phyloP scores from a whole-genome alignment of 139 green algal species.

The Bryopsis sp. region DNA sequence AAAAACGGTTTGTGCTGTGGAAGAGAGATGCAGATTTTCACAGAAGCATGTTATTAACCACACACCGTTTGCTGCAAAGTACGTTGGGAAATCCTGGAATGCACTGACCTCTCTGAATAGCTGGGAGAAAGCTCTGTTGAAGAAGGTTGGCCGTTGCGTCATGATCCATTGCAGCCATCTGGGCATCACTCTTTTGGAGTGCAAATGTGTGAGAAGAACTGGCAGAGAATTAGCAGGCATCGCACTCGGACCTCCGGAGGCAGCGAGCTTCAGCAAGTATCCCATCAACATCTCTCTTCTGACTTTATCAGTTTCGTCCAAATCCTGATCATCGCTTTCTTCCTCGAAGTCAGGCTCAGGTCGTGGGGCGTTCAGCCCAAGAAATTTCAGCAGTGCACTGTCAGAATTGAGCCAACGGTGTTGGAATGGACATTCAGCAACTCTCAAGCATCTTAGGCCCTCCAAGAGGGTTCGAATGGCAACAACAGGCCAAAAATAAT shows the following conservation, averaged over 20 bases:
- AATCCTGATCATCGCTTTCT: constrained; percentile 22
- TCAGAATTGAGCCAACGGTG: no score
- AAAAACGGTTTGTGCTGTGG: no score
- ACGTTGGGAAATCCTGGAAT: no score
- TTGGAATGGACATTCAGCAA: no score
- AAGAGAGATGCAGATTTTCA: no score
- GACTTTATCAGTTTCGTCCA: constrained; percentile 27
- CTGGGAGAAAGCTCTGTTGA: constrained; percentile 9
- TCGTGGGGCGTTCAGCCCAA: neutral
- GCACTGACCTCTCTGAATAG: constrained; percentile 5
- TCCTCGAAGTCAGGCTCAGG: constrained; percentile 8
- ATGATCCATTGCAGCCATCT: constrained; percentile 65
- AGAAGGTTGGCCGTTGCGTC: constrained; percentile 26
- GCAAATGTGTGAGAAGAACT: constrained; percentile 41
- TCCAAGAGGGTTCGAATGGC: no score
- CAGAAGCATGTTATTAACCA: no score
- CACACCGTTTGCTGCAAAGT: no score
- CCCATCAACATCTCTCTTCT: constrained; percentile 52
- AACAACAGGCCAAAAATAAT: no score
- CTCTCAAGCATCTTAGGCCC: no score
- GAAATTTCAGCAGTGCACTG: no score
- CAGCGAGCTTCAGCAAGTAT: constrained; percentile 44
- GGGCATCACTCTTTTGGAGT: constrained; percentile 48
- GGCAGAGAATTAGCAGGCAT: constrained; percentile 40
- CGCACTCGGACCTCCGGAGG: constrained; percentile 12